Base-by-base conservation (phyloP, 1,284 basidiomycete species). In the Phenoliferia sp. region DNA sequence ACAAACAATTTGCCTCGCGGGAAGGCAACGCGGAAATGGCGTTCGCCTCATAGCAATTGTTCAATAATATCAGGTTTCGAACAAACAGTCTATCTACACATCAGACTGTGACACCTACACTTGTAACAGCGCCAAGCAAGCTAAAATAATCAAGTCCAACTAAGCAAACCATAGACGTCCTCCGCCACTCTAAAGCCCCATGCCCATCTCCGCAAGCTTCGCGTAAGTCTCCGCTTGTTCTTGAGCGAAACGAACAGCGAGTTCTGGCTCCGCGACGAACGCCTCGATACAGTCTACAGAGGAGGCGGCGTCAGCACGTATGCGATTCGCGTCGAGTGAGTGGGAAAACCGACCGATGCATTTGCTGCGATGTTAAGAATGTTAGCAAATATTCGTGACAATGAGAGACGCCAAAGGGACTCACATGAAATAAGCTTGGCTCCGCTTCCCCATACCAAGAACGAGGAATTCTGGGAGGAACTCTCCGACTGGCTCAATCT, bases 401-500 rank as follows among this genome's bases (percentile, higher is more conserved):
- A 29, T 1, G 35, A 22, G 7, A 0, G 35, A 44, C 59, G 48
- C 28, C 26, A 9, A 17, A 3, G n/a, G 52, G 32, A 33, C 52
- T 36, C 55, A 50, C 55, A 66, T 68, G 44, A 58, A 70, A 60
- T 68, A 65, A 17, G 64, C 64, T 54, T 66, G 64, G 22, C 39
- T 12, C 2, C 44, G 52, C 61, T 56, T 59, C 26, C 64, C 69
- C 36, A 54, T 68, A 2, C 59, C 65, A 55, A 69, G 61, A 3
- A 69, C 44, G 32, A 61, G 31, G 19, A 86, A 84, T 76, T 86
- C 85, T 12, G 86, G 85, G 17, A 87, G 70, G 3, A 77, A 76
- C 5, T 85, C 84, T 2, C 85, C 85, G 36, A 87, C 76, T 16
- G 82, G 80, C 32, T 82, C 81, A 36, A 85, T 78, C 16, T 81